Base-by-base conservation (phyloP, 345 rosid species). In the Bretschneidera sinensis region DNA sequence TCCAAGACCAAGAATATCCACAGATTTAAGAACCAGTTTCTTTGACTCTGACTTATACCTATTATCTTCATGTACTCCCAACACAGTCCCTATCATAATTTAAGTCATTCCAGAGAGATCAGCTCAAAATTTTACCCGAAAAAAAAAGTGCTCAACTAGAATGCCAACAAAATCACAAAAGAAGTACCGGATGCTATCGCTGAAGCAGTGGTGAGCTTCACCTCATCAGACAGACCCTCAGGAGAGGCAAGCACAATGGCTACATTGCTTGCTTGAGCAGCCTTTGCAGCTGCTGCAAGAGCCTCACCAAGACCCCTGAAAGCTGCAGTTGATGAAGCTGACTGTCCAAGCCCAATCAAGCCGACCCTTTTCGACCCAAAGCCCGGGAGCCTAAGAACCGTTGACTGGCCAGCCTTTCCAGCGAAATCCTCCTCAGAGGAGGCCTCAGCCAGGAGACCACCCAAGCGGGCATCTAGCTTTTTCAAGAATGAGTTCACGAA, bases 1-100 rank as follows among this genome's bases (percentile, higher is more conserved):
- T 67, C 99, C 97, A 71, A 94, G 79, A 52, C 96, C 97, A 78
- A 86, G 58, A 59, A 90, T 72, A 69, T 94, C 97, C 43, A 90
- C 89, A 61, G 89, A 86, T 53, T 79, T 79, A 55, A 88, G 83
- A 33, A 66, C 71, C 21, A 76, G 63, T 66, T 85, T 85, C 83
- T 85, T 94, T 34, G 86, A 78, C 25, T 90, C 99, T 11, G 97
- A 83, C 61, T 82, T 90, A 57, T 83, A 94, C 70, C 96, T 84
- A 20, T 43, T 73, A 62, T 94, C 99, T 75, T 94, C 97, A 60
- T 81, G 75, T 45, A 74, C 70, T 24, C 95, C 97, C 6, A 90
- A 79, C 34, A 86, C 87, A 33, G 76, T 64, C 66, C 97, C 99
- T 94, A 25, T n/a, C 33, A 34, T 62, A 10, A 39, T 1, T 31